A percentile compares a stretch with the other conserved stretches of the same genome.
phyloP scores from a whole-genome alignment of 108 stramenopile species.

The Cyclotella kingstonii region DNA sequence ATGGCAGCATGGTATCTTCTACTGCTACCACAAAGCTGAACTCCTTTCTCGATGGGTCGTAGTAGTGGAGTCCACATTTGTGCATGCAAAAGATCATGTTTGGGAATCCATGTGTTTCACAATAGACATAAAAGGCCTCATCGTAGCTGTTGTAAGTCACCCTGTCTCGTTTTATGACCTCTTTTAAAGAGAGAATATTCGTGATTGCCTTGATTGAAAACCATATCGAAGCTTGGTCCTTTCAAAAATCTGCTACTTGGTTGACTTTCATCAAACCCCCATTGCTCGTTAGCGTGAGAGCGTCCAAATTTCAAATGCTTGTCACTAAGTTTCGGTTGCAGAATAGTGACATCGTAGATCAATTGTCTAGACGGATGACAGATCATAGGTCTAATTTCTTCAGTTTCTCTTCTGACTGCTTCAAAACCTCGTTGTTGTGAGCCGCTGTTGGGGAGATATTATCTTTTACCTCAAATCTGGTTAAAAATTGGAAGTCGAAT shows the following conservation, averaged over 20 bases:
- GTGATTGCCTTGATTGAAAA: slow-evolving; percentile 20
- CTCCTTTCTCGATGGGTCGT: slow-evolving; percentile 1
- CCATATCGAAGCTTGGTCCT: slow-evolving; percentile 7
- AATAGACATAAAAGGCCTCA: slow-evolving; percentile 1
- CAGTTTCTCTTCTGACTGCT: neutral
- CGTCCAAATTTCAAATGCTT: neutral
- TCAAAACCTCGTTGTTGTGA: neutral
- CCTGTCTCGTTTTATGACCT: neutral
- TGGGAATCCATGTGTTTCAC: slow-evolving; percentile 5
- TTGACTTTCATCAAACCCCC: neutral
- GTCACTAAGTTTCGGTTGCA: slow-evolving; percentile 1
- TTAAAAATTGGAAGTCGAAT: slow-evolving; percentile 3
- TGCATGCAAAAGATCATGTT: slow-evolving; percentile 24
- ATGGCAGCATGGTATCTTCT: slow-evolving; percentile 1
- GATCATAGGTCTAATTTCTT: neutral
- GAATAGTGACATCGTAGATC: slow-evolving; percentile 10
- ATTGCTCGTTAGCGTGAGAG: slow-evolving; percentile 2
- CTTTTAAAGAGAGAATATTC: slow-evolving; percentile 11
- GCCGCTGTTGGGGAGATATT: no score
- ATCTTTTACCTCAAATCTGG: no score
- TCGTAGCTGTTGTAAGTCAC: slow-evolving; percentile 24
- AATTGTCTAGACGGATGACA: slow-evolving; percentile 9
- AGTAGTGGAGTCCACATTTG: slow-evolving; percentile 10
- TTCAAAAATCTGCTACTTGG: neutral
- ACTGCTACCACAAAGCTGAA: slow-evolving; percentile 7